A percentile compares a stretch with the other conserved stretches of the same genome.
These are phyloP conservation scores for Hygrophila difformis DNA, from an alignment of 257 asterid genomes.

Conservation along the genomic window DNA sequence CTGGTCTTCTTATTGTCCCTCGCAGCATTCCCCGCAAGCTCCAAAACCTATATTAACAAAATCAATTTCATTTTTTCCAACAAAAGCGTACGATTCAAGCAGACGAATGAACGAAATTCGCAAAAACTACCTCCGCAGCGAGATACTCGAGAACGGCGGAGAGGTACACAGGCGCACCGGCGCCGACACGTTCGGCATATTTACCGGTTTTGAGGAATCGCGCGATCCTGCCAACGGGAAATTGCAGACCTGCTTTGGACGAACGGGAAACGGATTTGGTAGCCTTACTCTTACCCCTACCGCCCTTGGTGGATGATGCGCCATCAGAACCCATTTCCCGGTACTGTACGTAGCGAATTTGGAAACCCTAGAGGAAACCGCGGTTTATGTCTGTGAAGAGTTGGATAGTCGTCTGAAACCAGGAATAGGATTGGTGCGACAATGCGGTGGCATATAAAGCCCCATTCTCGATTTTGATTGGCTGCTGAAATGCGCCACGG, in stretches of 20 bases:
- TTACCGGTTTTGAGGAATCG: slow-evolving; percentile 36
- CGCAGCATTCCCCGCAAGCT: no score
- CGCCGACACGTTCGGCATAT: no score
- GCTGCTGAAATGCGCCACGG: background rate
- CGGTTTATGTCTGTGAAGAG: background rate
- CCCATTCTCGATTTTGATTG: slow-evolving; percentile 16
- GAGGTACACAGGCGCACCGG: slow-evolving; percentile 49
- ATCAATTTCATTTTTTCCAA: no score
- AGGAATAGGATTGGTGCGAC: background rate
- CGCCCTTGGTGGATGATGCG: slow-evolving; percentile 26
- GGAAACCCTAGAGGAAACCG: background rate
- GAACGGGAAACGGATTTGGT: slow-evolving; percentile 34
- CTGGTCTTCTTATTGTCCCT: no score
- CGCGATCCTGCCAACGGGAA: slow-evolving; percentile 43
- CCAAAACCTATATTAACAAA: no score
- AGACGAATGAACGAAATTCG: no score
- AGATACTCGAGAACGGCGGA: slow-evolving; percentile 43
- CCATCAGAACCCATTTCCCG: slow-evolving; percentile 18
- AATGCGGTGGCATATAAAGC: no score
- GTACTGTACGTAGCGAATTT: background rate
- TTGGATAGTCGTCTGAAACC: no score
- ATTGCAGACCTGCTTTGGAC: slow-evolving; percentile 32
- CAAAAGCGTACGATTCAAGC: no score
- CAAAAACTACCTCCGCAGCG: no score
- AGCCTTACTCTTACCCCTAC: slow-evolving; percentile 27